phyloP scores from a whole-genome alignment of 305 asterid species.

The Solanum hybrid region DNA sequence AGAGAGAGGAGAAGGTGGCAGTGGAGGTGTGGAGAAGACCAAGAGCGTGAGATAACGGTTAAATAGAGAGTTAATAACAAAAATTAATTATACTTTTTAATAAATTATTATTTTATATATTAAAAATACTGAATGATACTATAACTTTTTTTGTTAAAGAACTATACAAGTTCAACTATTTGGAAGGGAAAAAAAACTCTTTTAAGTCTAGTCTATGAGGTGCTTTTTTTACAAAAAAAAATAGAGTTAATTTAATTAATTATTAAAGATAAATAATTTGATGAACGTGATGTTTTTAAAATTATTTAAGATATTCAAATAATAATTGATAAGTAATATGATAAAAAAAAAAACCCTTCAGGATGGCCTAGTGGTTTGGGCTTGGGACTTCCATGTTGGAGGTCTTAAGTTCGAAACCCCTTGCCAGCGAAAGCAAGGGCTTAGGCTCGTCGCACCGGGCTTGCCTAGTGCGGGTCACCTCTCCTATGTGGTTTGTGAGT shows the following conservation, averaged over 20 bases:
- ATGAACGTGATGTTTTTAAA: neutral
- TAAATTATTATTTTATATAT: neutral
- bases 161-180: neutral
- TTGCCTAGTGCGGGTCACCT: too few relatives aligned
- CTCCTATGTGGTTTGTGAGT: too few relatives aligned
- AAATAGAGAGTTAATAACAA: slow-evolving; percentile 19
- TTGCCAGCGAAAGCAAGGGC: too few relatives aligned
- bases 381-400: too few relatives aligned
- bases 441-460: too few relatives aligned
- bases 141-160: neutral
- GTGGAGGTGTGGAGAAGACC: slow-evolving; percentile 23
- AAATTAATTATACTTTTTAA: neutral
- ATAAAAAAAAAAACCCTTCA: too few relatives aligned
- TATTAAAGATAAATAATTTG: neutral
- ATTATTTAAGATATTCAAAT: neutral
- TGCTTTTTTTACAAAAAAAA: neutral
- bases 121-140: neutral
- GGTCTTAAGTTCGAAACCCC: too few relatives aligned
- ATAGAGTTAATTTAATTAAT: too few relatives aligned
- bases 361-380: too few relatives aligned
- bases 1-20: slow-evolving; percentile 12
- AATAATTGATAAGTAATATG: neutral
- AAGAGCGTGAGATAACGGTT: slow-evolving; percentile 34
- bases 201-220: neutral
- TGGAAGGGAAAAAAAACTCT: neutral